phyloP scores from a whole-genome alignment of 2,329 filamentous ascomycete species.

The Diaporthe ilicicola region DNA sequence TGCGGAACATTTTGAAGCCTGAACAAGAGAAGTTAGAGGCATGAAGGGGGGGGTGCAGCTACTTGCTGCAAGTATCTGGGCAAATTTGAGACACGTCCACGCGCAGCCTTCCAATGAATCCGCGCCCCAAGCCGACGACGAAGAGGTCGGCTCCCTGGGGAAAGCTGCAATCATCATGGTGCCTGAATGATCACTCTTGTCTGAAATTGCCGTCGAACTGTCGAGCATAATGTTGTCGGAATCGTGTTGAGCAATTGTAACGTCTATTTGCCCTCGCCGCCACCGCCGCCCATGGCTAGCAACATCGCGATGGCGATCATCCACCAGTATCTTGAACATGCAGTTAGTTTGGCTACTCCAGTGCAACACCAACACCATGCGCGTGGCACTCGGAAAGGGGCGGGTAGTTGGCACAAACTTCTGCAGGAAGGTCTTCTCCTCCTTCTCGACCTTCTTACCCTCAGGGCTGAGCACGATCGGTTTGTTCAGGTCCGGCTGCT shows the following conservation, averaged over 20 bases:
- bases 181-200: background rate
- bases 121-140: background rate
- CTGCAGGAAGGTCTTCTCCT: slow-evolving; percentile 72
- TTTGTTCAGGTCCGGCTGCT: slow-evolving; percentile 68
- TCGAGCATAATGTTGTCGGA: background rate
- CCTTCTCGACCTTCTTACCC: slow-evolving; percentile 63
- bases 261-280: slow-evolving; percentile 59
- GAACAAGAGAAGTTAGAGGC: background rate
- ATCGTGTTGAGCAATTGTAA: slow-evolving; percentile 14
- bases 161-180: background rate
- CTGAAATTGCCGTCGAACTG: background rate
- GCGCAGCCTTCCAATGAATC: background rate
- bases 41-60: background rate
- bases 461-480: slow-evolving; percentile 69
- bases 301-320: slow-evolving; percentile 64
- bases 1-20: background rate
- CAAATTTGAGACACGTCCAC: background rate
- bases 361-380: background rate
- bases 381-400: background rate
- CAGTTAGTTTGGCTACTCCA: slow-evolving; percentile 37
- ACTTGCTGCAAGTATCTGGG: background rate
- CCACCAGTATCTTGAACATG: slow-evolving; percentile 70
- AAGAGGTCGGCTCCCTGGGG: background rate
- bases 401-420: slow-evolving; percentile 58
- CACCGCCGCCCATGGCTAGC: slow-evolving; percentile 60